Evolutionary conservation across 2,329 filamentous ascomycete genomes (phyloP), one percentile per base, ranked within the genome.

Genomic region (Diaporthe ilicicola): DNA sequence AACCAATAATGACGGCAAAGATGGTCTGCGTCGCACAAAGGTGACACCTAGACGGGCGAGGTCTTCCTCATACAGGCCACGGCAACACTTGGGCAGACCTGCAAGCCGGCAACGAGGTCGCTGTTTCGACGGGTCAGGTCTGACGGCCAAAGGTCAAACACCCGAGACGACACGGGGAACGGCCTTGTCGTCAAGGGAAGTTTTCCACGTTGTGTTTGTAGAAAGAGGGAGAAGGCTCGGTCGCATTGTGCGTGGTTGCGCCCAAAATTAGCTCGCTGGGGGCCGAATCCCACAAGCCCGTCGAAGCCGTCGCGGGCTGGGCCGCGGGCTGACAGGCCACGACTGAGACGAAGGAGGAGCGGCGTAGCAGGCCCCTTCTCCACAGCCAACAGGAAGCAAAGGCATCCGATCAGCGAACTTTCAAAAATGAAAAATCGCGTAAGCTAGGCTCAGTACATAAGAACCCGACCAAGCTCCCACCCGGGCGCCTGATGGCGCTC

Each of bases 261-360:
- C 53, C 66, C 55, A 68, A 59, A 68, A 29, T 68, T 68, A 68
- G 66, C 29, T 27, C 34, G n/a, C 53, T 22, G 42, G 66, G 66
- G 66, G 53, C 53, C 22, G 46, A n/a, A 59, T 59, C 66, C 66
- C 59, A 53, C 59, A 22, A 51, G 34, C n/a, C 22, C n/a, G 15
- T 39, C 19, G 53, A 68, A 59, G 66, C 66, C 34, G 34, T 68
- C 53, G 53, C 53, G 66, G 53, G 53, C 42, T 68, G 66, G 66
- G 66, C 66, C 66, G 66, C 32, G 44, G 66, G 66, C 66, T 68
- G 53, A 56, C 53, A 1, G 66, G 46, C 66, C 66, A 22, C 37
- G 44, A 42, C 66, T 59, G 66, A 68, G 66, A 68, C 66, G 66
- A 68, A 59, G 66, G 44, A 68, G 48, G 42, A 46, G 53, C 66